phyloP scores from a whole-genome alignment of 2,329 filamentous ascomycete genomes.

The Capronia epimyces region DNA sequence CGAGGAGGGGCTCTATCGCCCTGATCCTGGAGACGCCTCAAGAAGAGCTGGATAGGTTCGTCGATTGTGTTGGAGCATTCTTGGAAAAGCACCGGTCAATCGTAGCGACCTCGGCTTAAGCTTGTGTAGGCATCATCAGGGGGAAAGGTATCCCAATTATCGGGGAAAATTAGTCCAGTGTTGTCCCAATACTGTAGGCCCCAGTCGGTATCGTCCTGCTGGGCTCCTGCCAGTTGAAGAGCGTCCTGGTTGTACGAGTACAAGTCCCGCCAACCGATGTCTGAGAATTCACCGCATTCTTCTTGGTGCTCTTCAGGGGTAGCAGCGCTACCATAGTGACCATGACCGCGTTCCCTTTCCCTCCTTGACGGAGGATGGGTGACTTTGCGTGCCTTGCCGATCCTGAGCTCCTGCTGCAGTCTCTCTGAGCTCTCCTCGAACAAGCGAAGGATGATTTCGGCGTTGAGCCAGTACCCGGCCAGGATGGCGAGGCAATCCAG shows the following conservation, averaged over 20 bases:
- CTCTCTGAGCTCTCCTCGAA: background rate
- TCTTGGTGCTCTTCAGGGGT: background rate
- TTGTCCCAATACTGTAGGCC: background rate
- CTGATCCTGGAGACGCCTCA: slow-evolving; percentile 28
- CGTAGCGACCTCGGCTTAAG: background rate
- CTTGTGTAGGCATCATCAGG: background rate
- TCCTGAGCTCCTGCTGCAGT: background rate
- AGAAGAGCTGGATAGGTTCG: slow-evolving; percentile 21
- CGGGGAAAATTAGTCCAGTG: background rate
- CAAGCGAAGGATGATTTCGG: background rate
- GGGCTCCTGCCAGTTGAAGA: background rate
- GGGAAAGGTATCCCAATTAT: background rate
- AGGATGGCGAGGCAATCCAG: background rate
- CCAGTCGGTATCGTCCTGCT: background rate
- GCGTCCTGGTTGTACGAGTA: background rate
- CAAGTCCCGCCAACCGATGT: background rate
- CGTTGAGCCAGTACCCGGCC: background rate
- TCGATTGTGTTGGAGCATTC: slow-evolving; percentile 12
- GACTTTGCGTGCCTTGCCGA: background rate
- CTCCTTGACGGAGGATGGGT: background rate
- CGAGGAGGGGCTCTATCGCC: slow-evolving; percentile 31
- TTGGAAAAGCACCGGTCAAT: slow-evolving; percentile 3
- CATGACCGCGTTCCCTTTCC: background rate
- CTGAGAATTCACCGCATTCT: background rate
- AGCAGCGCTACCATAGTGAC: background rate